phyloP scores from a whole-genome alignment of 164 flowering plant genomes.

The Amborella trichopoda region DNA sequence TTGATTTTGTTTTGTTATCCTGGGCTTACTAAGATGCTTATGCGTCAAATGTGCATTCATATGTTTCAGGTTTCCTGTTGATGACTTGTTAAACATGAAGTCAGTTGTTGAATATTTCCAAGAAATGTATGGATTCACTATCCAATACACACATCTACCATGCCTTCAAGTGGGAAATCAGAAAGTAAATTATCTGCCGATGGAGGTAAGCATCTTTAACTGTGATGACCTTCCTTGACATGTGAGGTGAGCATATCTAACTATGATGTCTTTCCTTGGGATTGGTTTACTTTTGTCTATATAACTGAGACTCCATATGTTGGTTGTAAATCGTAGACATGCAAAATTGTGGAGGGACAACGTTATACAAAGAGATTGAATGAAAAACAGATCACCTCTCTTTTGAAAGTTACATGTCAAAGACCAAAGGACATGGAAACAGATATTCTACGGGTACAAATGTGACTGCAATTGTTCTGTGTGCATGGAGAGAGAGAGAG shows the following conservation, averaged over 20 bases:
- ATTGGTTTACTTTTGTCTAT: background rate
- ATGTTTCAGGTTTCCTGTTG: conserved; percentile 46
- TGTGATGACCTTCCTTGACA: background rate
- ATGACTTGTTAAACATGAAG: conserved; percentile 47
- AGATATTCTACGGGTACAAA: conserved; percentile 72
- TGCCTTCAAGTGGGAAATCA: conserved; percentile 65
- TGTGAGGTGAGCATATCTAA: no score
- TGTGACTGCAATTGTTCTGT: no score
- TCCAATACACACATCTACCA: conserved; percentile 50
- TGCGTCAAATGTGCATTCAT: background rate
- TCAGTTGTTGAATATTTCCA: conserved; percentile 60
- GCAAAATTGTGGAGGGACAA: conserved; percentile 82
- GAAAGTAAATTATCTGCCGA: conserved; percentile 64
- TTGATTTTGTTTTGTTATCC: no score
- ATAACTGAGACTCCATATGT: background rate
- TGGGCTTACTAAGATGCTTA: no score
- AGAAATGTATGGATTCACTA: conserved; percentile 62
- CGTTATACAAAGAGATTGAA: conserved; percentile 71
- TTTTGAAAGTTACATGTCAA: conserved; percentile 72
- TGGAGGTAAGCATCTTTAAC: conserved; percentile 40
- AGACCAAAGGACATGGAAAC: conserved; percentile 65
- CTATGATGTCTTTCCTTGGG: background rate
- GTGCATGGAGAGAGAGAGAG: no score
- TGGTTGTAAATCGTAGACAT: conserved; percentile 28
- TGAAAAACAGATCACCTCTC: conserved; percentile 71